Evolutionary conservation across 805 yeast species (phyloP).

Genomic region (baker's yeast (Saccharomyces cerevisiae)): DNA sequence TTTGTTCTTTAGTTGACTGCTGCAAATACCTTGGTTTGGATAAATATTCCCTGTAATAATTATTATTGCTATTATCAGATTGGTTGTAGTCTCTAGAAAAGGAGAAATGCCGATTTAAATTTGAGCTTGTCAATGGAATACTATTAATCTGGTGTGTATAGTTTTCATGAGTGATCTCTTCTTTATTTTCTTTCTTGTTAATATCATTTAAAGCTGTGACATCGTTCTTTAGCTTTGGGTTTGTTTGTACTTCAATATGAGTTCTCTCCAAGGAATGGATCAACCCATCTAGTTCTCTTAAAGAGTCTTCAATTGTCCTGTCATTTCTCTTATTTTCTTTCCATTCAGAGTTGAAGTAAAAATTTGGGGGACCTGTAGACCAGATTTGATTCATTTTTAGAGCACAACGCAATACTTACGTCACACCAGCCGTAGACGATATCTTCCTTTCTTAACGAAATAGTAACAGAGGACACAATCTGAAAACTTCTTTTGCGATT

Average conservation of each 20-base stretch:
- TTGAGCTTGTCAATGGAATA: neutral
- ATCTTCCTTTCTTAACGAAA: neutral
- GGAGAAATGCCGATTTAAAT: neutral
- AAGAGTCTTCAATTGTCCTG: conserved; percentile 9
- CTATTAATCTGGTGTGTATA: neutral
- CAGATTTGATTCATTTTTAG: neutral
- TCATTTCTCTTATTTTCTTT: neutral
- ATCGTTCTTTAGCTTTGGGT: neutral
- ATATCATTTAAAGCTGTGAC: neutral
- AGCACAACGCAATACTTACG: neutral
- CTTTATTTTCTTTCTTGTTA: neutral
- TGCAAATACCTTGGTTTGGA: neutral
- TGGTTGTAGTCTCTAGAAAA: neutral
- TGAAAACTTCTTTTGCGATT: neutral
- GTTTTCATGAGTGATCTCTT: neutral
- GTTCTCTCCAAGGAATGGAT: neutral
- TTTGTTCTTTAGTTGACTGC: neutral
- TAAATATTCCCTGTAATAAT: neutral
- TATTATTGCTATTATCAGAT: neutral
- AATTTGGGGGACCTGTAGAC: neutral
- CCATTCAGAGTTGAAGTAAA: neutral
- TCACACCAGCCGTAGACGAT: neutral
- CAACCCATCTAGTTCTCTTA: conserved; percentile 16
- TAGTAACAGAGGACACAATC: neutral
- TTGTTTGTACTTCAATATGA: neutral